These are phyloP conservation scores for Fusarium albidum DNA, from an alignment of 2,329 filamentous ascomycete species.

Conservation along the genomic window DNA sequence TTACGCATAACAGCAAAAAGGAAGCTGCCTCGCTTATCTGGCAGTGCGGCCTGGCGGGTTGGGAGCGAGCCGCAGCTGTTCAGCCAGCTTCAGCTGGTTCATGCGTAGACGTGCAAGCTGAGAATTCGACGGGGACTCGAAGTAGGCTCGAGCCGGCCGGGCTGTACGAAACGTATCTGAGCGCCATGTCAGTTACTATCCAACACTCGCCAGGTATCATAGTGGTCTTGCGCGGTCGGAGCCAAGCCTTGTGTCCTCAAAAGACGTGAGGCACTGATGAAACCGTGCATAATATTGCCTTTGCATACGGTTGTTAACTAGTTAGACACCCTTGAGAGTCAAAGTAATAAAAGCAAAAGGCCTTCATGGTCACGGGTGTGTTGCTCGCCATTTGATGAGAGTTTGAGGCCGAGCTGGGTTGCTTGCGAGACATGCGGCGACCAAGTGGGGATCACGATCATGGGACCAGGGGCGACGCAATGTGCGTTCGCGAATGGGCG, in stretches of 20 bases:
- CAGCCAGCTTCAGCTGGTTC: neutral
- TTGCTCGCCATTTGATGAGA: neutral
- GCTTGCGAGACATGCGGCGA: constrained; percentile 7
- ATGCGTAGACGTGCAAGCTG: neutral
- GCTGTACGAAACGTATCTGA: constrained; percentile 1
- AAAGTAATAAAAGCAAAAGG: constrained; percentile 1
- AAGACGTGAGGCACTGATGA: neutral
- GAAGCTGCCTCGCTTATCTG: constrained; percentile 23
- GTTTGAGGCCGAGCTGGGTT: constrained; percentile 6
- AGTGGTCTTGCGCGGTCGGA: neutral
- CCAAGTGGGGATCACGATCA: constrained; percentile 20
- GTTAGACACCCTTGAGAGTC: neutral
- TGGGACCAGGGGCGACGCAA: constrained; percentile 10
- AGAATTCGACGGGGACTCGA: neutral
- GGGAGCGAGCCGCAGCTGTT: neutral
- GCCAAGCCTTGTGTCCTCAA: neutral
- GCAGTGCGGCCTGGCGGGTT: constrained; percentile 4
- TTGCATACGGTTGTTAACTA: neutral
- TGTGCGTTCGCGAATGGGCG: neutral
- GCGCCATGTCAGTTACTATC: neutral
- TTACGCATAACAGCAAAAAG: constrained; percentile 7
- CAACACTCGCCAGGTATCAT: neutral
- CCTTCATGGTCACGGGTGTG: neutral
- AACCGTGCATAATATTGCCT: neutral
- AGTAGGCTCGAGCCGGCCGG: neutral